Base-by-base conservation (phyloP, 345 rosid species). In the Hibiscus syriacus region DNA sequence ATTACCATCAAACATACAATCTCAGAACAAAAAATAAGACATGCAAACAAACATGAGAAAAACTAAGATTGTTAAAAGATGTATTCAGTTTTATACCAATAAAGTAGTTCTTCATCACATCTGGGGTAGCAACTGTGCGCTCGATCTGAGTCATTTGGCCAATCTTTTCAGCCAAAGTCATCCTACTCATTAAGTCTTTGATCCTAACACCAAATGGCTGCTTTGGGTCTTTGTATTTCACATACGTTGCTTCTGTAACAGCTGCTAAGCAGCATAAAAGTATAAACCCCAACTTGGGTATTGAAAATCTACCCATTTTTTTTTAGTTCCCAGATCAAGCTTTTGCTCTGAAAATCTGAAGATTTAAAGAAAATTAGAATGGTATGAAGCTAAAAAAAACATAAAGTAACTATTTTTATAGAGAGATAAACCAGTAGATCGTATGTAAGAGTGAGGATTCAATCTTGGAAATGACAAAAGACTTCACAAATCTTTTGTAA, bases 111-210 rank as follows among this genome's bases (percentile, higher is more conserved):
- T 80, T 81, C 86, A 92, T 77, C 55, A 79, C 83, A 50, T 92
- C 80, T 29, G 96, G 78, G 1, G 97, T 81, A 1, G 89, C 96
- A 30, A 83, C 87, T 7, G 20, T 38, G 56, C 93, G 90, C 32
- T 92, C 98, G 59, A 92, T 83, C 90, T 92, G 98, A 27, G 79
- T 79, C 98, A 92, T 92, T 72, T 92, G 98, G 57, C 98, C 97
- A 23, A 92, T 84, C 81, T 92, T 92, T 72, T 92, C 98, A 22
- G 78, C 86, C 0, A 90, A 79, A 25, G 90, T 92, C 98, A 92
- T 92, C 68, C 94, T 74, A 0, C 61, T 75, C 90, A 92, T 75
- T 66, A 92, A 70, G 76, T 90, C 96, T 55, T 70, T 78, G 64
- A 90, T 81, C 73, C 98, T 84, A 53, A 58, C 79, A 56, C 64